Conservation (phyloP, 1,139 yeast species). For the Blastobotrys buckinghamii region DNA sequence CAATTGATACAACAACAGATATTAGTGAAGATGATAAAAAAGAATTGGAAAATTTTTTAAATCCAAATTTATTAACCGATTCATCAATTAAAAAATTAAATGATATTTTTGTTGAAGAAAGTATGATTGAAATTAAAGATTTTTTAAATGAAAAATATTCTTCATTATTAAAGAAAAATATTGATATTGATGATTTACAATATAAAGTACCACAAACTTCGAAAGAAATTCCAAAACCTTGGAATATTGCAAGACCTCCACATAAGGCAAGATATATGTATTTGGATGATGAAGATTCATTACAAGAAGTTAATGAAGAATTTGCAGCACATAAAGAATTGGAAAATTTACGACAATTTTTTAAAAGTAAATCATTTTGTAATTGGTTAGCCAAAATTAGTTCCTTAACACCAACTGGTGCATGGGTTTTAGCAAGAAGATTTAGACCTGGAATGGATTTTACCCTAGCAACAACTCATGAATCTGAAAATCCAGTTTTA, state of each 20-base stretch:
- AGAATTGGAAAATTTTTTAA: constrained; percentile 42
- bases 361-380: constrained; percentile 56
- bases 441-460: constrained; percentile 95
- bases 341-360: constrained; percentile 50
- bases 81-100: constrained; percentile 42
- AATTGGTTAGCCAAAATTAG: constrained; percentile 68
- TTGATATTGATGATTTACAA: constrained; percentile 39
- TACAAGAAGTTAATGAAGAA: constrained; percentile 11
- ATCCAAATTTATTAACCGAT: constrained; percentile 46
- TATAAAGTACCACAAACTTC: constrained; percentile 55
- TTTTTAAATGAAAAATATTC: constrained; percentile 59
- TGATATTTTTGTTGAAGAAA: constrained; percentile 54
- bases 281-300: constrained; percentile 40
- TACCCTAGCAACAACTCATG: constrained; percentile 71
- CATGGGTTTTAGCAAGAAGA: constrained; percentile 68
- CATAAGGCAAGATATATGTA: constrained; percentile 87
- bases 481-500: constrained; percentile 32
- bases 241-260: constrained; percentile 92
- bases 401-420: constrained; percentile 55
- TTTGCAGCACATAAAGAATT: constrained; percentile 32
- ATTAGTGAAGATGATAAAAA: constrained; percentile 10
- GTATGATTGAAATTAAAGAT: constrained; percentile 60
- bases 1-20: constrained; percentile 17
- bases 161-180: constrained; percentile 38
- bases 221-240: constrained; percentile 57